Percentiles rank a stretch among this genome's conserved stretches.
Evolutionary conservation across 805 yeast species (phyloP).

Genomic region (Starmera quercuum): DNA sequence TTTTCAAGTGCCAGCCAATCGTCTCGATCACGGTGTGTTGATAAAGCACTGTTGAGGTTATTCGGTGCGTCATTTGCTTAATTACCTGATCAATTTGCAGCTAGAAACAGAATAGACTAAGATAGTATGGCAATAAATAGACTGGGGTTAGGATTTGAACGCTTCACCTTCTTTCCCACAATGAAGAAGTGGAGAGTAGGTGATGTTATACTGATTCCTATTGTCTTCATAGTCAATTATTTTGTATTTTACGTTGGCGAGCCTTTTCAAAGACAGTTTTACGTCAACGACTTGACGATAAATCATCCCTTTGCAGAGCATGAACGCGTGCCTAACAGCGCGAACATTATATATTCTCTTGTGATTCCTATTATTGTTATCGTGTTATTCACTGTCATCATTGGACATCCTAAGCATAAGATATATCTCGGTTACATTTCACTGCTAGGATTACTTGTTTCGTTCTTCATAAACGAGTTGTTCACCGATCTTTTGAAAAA

Average conservation of each 20-base stretch:
- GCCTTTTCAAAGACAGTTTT: slow-evolving; percentile 79
- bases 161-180: slow-evolving; percentile 13
- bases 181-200: slow-evolving; percentile 31
- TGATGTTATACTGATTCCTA: slow-evolving; percentile 25
- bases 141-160: slow-evolving; percentile 17
- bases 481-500: slow-evolving; percentile 71
- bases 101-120: too few species aligned
- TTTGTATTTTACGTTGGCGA: slow-evolving; percentile 25
- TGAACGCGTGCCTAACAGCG: slow-evolving; percentile 59
- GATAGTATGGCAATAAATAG: slow-evolving; percentile 23
- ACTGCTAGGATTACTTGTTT: slow-evolving; percentile 54
- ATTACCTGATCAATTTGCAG: too few species aligned
- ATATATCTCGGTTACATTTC: slow-evolving; percentile 57
- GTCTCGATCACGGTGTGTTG: too few species aligned
- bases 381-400: slow-evolving; percentile 19
- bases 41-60: too few species aligned
- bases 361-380: slow-evolving; percentile 42
- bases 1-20: too few species aligned
- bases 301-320: slow-evolving; percentile 73
- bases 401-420: slow-evolving; percentile 42
- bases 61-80: too few species aligned
- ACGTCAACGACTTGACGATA: slow-evolving; percentile 65
- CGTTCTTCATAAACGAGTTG: slow-evolving; percentile 51
- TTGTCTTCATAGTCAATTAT: slow-evolving; percentile 23
- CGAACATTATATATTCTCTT: slow-evolving; percentile 46